Conservation (phyloP, 164 flowering plant genomes). For the Stephania yunnanensis region DNA sequence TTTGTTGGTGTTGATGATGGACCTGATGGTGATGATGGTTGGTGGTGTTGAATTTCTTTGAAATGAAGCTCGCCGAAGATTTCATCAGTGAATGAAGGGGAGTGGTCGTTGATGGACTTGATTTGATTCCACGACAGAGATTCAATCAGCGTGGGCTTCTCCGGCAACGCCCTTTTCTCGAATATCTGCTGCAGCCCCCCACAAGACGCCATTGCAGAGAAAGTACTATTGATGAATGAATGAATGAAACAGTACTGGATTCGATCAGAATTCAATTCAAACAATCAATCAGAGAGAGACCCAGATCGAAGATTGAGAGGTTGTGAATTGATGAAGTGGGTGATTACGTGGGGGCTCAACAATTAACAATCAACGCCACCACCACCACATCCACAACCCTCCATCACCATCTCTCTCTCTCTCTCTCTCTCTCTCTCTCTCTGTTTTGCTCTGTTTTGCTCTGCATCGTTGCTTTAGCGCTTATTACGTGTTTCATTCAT, state of each 20-base stretch:
- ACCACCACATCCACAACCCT: not conserved
- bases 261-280: not conserved
- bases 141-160: constrained; percentile 44
- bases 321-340: not conserved
- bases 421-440: not conserved
- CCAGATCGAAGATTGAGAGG: not conserved
- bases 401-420: not conserved
- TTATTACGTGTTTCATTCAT: not conserved
- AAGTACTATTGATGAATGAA: constrained; percentile 16
- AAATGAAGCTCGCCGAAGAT: constrained; percentile 77
- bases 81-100: constrained; percentile 21
- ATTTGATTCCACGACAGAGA: constrained; percentile 55
- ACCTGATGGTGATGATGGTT: constrained; percentile 28
- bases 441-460: not conserved
- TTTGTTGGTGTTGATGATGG: not conserved
- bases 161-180: constrained; percentile 44
- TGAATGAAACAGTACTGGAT: not conserved
- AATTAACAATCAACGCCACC: not conserved
- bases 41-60: constrained; percentile 30
- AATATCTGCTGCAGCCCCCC: constrained; percentile 60
- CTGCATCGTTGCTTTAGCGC: not conserved
- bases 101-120: constrained; percentile 20
- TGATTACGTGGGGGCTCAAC: not conserved
- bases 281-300: not conserved
- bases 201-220: constrained; percentile 54